Percentiles rank a stretch among this genome's conserved stretches.
These are phyloP conservation scores for Lachnellula hyalina DNA, from an alignment of 2,329 filamentous ascomycete genomes.

Conservation along the genomic window DNA sequence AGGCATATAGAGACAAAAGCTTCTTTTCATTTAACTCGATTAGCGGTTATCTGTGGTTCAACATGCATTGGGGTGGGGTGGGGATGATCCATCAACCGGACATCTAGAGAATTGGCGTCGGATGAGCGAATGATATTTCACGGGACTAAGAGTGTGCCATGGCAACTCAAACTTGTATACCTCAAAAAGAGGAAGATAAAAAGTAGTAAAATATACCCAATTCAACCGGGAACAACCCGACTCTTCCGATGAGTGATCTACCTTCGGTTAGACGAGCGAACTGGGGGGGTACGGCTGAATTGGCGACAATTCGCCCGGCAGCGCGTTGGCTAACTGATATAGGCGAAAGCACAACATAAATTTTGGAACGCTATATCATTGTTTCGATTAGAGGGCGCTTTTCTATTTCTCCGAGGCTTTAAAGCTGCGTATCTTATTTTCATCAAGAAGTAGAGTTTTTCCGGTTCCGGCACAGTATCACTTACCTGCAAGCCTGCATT, in stretches of 20 bases:
- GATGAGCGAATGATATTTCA: background rate
- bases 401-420: too few relatives aligned
- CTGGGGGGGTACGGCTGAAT: too few relatives aligned
- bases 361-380: too few relatives aligned
- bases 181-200: background rate
- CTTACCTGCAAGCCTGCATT: too few relatives aligned
- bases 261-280: too few relatives aligned
- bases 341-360: too few relatives aligned
- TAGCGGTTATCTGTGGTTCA: conserved; percentile 22
- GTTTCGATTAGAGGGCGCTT: too few relatives aligned
- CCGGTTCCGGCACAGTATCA: too few relatives aligned
- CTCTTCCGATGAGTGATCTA: background rate
- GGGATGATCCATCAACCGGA: conserved; percentile 34
- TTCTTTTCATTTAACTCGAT: conserved; percentile 11
- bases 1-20: conserved; percentile 31
- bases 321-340: too few relatives aligned
- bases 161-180: conserved; percentile 2
- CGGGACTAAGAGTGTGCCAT: conserved; percentile 6
- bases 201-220: conserved; percentile 12
- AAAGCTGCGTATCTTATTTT: too few relatives aligned
- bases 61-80: conserved; percentile 27
- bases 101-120: conserved; percentile 23
- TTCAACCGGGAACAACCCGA: conserved; percentile 10
- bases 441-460: too few relatives aligned
- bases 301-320: too few relatives aligned